Percentiles rank a stretch among this genome's conserved stretches.
These are phyloP conservation scores for Talaromyces sp. DNA, from an alignment of 2,329 filamentous ascomycete species.

Conservation along the genomic window DNA sequence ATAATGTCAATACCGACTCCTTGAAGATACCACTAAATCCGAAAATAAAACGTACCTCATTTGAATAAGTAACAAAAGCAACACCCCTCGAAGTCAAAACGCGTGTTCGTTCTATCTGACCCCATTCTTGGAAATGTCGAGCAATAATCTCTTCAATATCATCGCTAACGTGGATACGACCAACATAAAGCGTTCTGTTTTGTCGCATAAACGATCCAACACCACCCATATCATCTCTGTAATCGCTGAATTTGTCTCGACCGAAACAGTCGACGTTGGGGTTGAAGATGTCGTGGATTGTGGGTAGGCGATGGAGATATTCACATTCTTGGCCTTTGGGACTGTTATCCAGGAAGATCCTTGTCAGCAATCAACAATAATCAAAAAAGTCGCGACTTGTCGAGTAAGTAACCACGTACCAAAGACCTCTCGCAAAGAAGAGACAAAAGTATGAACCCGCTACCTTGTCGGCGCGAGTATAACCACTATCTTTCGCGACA, in stretches of 20 bases:
- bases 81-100: slow-evolving; percentile 87
- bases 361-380: background rate
- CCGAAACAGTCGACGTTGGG: slow-evolving; percentile 95
- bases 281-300: slow-evolving; percentile 82
- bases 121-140: slow-evolving; percentile 95
- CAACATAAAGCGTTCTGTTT: slow-evolving; percentile 90
- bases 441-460: slow-evolving; percentile 86
- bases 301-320: slow-evolving; percentile 84
- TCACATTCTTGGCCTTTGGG: slow-evolving; percentile 89
- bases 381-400: background rate
- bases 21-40: background rate
- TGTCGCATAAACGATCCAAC: slow-evolving; percentile 90
- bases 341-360: background rate
- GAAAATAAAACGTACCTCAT: slow-evolving; percentile 49
- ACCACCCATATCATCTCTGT: slow-evolving; percentile 95
- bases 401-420: slow-evolving; percentile 27
- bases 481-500: slow-evolving; percentile 71
- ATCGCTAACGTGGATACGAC: slow-evolving; percentile 89
- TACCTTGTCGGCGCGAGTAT: slow-evolving; percentile 70
- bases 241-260: slow-evolving; percentile 86
- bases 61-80: slow-evolving; percentile 89
- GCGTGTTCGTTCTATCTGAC: slow-evolving; percentile 78
- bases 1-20: background rate
- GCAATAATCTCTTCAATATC: slow-evolving; percentile 96
- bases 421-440: slow-evolving; percentile 76